Base-by-base conservation (phyloP, 768 basidiomycete genomes). In the Leccinum rimulosum region DNA sequence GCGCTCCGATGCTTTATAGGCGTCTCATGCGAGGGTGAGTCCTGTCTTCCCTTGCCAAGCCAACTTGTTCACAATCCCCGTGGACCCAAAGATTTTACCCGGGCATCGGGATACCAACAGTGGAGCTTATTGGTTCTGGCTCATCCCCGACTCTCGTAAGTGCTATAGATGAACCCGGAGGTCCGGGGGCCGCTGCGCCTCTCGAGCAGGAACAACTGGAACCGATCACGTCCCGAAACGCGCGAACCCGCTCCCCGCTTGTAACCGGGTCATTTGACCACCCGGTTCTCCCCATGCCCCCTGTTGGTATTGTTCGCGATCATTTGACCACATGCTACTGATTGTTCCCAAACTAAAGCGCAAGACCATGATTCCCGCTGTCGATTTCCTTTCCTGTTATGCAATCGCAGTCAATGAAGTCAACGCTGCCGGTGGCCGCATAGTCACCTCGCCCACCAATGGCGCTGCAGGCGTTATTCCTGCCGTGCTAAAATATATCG, bases 401-500 rank as follows among this genome's bases (percentile, higher is more conserved):
- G 95, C 94, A 3, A 95, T 95, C 55, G 92, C 93, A 17, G 93
- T 95, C 12, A 96, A 96, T 67, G 95, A 97, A 71, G 94, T 96
- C 12, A 97, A 96, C 67, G 95, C 95, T 4, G 82, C 85, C 31
- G 95, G 95, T 0, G 95, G 95, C 0, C 82, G 95, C 33, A 96
- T 98, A 54, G 95, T 98, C 50, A 98, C 95, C 2, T 91, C 91
- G 6, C 95, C 92, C 3, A 95, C 95, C 6, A 95, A 95, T 68
- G 95, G 95, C 48, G 93, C 95, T 0, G 89, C 90, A 10, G 96
- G 95, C 7, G 90, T 98, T 48, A 96, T 98, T 54, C 96, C 95
- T 22, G 88, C 89, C 9, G 91, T 93, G 22, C 75, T 96, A 60
- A 98, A 97, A 72, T 95, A 95, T 66, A 86, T 95, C 52, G 72